Evolutionary conservation across 1,284 basidiomycete genomes (phyloP), one percentile per base, ranked within the genome.

Genomic region (Coniferiporia weirii): DNA sequence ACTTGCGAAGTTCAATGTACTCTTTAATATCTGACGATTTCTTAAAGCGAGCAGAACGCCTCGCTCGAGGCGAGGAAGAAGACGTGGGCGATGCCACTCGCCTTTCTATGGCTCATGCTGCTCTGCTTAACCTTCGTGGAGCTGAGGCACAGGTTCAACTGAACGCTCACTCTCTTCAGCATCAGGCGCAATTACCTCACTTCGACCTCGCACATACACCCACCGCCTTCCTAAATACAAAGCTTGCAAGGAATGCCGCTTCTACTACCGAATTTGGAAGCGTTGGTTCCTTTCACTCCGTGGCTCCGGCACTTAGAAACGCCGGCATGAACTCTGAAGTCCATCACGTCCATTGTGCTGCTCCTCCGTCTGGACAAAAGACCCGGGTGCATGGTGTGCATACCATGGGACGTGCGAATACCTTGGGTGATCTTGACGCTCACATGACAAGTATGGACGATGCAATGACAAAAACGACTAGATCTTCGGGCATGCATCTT

Each of bases 61-160:
- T 56, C n/a, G 43, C 48, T 52, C 57, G 57, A 13, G 61, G 61
- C 1, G 61, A 59, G 10, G 59, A 60, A n/a, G 61, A 62, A 19
- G 61, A 62, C 17, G 22, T 50, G 17, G 35, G 57, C 12, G 52
- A 40, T 27, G 44, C 44, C 7, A 10, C 38, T 44, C 78, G 84
- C 15, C 69, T 90, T 36, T 88, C 87, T 7, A 89, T 90, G 66
- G 87, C 87, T 0, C 87, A 89, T 64, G 87, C 87, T 1, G 80
- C 87, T 0, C 69, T 90, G 15, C 78, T 90, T 54, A 90, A 89
- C 67, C 76, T 89, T 45, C 84, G 80, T 57, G 87, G 87, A 1
- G 80, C 84, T 56, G 83, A 87, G 64, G 66, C 70, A 32, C 73
- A 68, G 56, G 46, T 58, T n/a, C 66, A 63, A 22, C 53, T 65